phyloP scores from a whole-genome alignment of 768 basidiomycete species.

The Asterophora parasitica region DNA sequence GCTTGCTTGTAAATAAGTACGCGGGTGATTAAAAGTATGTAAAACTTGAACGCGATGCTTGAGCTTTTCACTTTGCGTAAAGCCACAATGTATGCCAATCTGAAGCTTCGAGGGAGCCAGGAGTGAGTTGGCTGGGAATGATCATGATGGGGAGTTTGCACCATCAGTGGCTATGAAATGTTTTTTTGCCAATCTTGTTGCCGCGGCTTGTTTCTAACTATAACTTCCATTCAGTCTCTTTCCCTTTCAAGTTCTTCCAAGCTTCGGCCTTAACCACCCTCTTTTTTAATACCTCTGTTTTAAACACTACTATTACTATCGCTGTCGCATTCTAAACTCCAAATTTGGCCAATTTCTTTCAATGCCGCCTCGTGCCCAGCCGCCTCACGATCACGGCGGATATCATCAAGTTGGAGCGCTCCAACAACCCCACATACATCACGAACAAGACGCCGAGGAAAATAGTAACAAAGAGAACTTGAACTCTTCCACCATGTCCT shows the following conservation, averaged over 20 bases:
- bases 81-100: no score
- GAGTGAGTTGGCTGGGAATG: no score
- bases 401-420: constrained; percentile 7
- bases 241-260: no score
- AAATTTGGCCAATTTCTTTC: constrained; percentile 30
- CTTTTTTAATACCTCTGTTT: neutral
- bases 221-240: no score
- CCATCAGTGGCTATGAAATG: neutral
- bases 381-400: constrained; percentile 5
- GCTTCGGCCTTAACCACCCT: neutral
- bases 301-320: neutral
- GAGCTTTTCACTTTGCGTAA: no score
- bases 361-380: constrained; percentile 9
- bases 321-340: constrained; percentile 10
- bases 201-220: no score
- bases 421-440: neutral
- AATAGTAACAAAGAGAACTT: no score
- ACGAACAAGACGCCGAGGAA: neutral
- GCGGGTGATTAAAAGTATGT: no score
- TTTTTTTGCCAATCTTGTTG: neutral
- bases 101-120: no score
- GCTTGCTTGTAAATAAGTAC: no score
- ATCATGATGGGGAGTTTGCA: no score
- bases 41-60: no score
- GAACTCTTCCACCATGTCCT: constrained; percentile 10